These are phyloP conservation scores for Microascus cirrosus DNA, from an alignment of 2,329 filamentous ascomycete genomes.

Conservation along the genomic window DNA sequence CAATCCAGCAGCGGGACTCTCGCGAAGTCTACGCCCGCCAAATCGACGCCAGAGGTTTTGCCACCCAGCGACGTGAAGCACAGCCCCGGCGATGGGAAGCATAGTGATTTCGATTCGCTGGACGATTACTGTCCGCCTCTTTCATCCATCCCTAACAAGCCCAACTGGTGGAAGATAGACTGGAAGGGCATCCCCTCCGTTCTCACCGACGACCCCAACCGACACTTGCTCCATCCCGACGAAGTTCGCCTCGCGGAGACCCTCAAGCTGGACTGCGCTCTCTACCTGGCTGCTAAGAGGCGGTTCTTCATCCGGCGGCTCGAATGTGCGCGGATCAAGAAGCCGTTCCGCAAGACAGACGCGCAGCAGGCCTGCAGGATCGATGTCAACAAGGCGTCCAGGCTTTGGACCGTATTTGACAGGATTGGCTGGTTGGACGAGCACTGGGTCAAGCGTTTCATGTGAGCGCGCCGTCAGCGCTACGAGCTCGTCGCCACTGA, in stretches of 20 bases:
- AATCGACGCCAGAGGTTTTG: constrained; percentile 34
- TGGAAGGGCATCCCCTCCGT: constrained; percentile 78
- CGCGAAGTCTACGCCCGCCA: constrained; percentile 33
- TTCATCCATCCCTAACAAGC: constrained; percentile 51
- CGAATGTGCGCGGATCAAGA: constrained; percentile 53
- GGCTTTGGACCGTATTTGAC: constrained; percentile 82
- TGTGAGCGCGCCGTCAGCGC: background rate
- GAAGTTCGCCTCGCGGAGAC: constrained; percentile 68
- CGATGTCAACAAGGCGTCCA: constrained; percentile 94
- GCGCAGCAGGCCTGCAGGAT: constrained; percentile 96
- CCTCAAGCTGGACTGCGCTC: constrained; percentile 73
- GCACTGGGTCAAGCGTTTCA: constrained; percentile 24
- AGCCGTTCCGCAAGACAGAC: constrained; percentile 90
- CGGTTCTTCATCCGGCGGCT: constrained; percentile 76
- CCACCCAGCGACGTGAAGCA: constrained; percentile 43
- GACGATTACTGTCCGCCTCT: constrained; percentile 63
- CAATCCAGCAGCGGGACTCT: constrained; percentile 13
- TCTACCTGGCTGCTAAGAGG: constrained; percentile 86
- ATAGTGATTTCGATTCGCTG: constrained; percentile 67
- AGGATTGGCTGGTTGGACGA: constrained; percentile 71
- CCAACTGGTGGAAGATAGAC: constrained; percentile 68
- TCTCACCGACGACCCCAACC: constrained; percentile 60
- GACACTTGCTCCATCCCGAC: constrained; percentile 61
- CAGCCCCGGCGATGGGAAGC: constrained; percentile 45
- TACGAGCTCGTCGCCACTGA: background rate